Percentiles rank a stretch among this genome's conserved stretches.
Evolutionary conservation across 176 grass and related monocot genomes (phyloP).

Genomic region (Aegilops umbellulata): DNA sequence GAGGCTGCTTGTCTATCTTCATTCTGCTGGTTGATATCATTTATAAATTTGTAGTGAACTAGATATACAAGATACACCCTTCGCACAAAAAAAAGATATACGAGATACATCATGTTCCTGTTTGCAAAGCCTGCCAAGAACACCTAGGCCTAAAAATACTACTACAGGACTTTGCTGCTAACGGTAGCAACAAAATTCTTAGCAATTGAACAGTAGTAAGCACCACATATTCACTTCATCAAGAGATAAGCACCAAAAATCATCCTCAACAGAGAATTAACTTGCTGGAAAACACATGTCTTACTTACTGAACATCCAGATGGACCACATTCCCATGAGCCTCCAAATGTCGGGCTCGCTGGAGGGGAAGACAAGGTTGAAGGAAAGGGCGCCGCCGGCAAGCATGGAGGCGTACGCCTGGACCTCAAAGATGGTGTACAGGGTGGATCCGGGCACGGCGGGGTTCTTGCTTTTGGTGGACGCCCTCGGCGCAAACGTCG

Average conservation of each 20-base stretch:
- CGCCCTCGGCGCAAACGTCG: conserved; percentile 91
- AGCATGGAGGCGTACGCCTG: conserved; percentile 89
- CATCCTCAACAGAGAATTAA: neutral
- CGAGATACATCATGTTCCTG: neutral
- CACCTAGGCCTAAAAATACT: neutral
- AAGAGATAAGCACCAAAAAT: neutral
- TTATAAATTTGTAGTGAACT: neutral
- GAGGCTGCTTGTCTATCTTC: neutral
- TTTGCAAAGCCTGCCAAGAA: neutral
- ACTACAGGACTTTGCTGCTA: neutral
- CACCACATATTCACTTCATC: neutral
- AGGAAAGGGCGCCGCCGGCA: conserved; percentile 87
- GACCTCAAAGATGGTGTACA: conserved; percentile 89
- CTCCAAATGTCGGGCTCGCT: conserved; percentile 73
- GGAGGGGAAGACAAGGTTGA: conserved; percentile 74
- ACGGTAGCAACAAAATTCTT: neutral
- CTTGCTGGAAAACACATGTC: neutral
- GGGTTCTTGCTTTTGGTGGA: conserved; percentile 90
- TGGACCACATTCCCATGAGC: conserved; percentile 99
- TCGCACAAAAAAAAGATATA: neutral
- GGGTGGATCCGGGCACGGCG: conserved; percentile 65
- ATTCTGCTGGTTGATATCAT: neutral
- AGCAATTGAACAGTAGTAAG: neutral
- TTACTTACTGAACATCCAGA: conserved; percentile 99
- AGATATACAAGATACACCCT: neutral